These are phyloP conservation scores for Penicillium silybi DNA, from an alignment of 495 filamentous ascomycete species.

Conservation along the genomic window DNA sequence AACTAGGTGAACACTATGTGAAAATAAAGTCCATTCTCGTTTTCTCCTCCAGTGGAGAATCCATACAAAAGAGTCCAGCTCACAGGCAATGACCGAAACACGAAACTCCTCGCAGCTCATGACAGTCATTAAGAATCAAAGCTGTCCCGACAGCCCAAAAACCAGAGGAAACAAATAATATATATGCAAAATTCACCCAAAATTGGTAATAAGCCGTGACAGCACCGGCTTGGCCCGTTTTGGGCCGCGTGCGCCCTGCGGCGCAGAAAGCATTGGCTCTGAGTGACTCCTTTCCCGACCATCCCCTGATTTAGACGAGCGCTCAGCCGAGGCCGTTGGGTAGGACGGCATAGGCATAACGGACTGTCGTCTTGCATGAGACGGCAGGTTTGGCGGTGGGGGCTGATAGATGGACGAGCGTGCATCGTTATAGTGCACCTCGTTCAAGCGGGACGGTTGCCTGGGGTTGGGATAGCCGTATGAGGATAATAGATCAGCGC, in stretches of 20 bases:
- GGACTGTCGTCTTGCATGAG: constrained; percentile 8
- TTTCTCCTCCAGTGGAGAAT: neutral
- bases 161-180: neutral
- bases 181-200: constrained; percentile 16
- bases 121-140: constrained; percentile 2
- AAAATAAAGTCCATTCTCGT: neutral
- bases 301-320: constrained; percentile 5
- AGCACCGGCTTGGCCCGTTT: constrained; percentile 35
- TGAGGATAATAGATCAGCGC: constrained; percentile 8
- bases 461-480: constrained; percentile 4
- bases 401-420: constrained; percentile 17
- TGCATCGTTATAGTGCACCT: constrained; percentile 18
- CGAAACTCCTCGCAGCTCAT: constrained; percentile 11
- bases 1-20: no score
- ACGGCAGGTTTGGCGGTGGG: neutral
- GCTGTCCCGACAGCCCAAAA: neutral
- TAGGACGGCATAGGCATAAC: constrained; percentile 6
- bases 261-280: constrained; percentile 16
- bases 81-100: neutral
- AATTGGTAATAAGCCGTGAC: constrained; percentile 40
- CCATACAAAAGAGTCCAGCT: neutral
- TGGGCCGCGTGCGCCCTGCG: neutral
- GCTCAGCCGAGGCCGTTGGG: neutral
- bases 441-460: constrained; percentile 23
- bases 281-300: constrained; percentile 22